Conservation (phyloP, 2,329 filamentous ascomycete species). For the Fusarium citri region DNA sequence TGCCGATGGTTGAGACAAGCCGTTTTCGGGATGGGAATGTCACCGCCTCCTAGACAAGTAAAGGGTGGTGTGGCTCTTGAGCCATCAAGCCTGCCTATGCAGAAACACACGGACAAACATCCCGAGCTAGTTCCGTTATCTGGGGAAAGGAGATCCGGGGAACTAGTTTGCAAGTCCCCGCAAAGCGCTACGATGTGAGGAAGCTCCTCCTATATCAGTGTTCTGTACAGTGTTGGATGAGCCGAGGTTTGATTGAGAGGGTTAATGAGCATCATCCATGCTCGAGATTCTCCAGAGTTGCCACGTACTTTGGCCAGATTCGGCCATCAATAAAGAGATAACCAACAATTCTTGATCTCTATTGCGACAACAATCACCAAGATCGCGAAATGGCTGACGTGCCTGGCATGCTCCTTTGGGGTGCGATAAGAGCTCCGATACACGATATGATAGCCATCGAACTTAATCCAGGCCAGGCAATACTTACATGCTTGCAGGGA, state of each 20-base stretch:
- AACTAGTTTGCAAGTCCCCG: conserved; percentile 32
- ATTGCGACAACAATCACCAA: neutral
- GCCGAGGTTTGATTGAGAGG: conserved; percentile 2
- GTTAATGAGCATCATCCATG: conserved; percentile 9
- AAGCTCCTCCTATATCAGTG: conserved; percentile 13
- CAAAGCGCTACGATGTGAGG: conserved; percentile 24
- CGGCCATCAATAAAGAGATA: neutral
- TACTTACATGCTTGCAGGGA: conserved; percentile 19
- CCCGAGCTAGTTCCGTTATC: conserved; percentile 31
- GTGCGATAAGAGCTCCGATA: conserved; percentile 10
- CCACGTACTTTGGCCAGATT: neutral
- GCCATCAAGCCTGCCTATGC: conserved; percentile 13
- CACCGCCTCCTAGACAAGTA: conserved; percentile 7
- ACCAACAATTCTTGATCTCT: neutral
- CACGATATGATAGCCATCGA: conserved; percentile 8
- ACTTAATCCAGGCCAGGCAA: conserved; percentile 3
- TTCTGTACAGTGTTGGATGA: neutral
- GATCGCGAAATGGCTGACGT: conserved; percentile 20
- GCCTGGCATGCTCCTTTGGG: conserved; percentile 10
- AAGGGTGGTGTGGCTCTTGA: conserved; percentile 36
- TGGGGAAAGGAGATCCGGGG: conserved; percentile 37
- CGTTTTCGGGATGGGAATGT: conserved; percentile 10
- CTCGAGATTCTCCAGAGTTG: neutral
- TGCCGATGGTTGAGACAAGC: neutral
- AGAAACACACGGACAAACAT: conserved; percentile 11